Evolutionary conservation across 192 early-diverging fungal species (phyloP).

Genomic region (Podila minutissima): DNA sequence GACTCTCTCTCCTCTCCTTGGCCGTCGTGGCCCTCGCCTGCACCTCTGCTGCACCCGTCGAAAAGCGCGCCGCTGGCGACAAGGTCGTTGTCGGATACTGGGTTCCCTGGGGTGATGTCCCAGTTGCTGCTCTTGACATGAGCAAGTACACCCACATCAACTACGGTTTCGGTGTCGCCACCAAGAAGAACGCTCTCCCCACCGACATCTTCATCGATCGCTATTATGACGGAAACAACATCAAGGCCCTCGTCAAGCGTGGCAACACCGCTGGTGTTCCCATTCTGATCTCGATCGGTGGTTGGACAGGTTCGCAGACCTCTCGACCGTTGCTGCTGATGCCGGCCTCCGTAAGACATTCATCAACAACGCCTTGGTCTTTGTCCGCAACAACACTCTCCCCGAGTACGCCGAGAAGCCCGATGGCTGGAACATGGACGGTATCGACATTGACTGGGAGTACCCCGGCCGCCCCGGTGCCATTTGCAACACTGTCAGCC

Average conservation of each 20-base stretch:
- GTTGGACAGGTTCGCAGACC: constrained; percentile 80
- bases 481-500: constrained; percentile 65
- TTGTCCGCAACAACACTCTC: constrained; percentile 51
- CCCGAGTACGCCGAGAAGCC: constrained; percentile 24
- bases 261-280: constrained; percentile 42
- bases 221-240: constrained; percentile 49
- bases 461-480: constrained; percentile 74
- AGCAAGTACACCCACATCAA: constrained; percentile 54
- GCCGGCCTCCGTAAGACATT: constrained; percentile 60
- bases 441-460: constrained; percentile 61
- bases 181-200: constrained; percentile 26
- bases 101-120: constrained; percentile 53
- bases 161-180: constrained; percentile 50
- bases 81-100: constrained; percentile 50
- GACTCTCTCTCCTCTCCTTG: constrained; percentile 38
- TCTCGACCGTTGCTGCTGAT: constrained; percentile 66
- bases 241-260: constrained; percentile 33
- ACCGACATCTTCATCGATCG: constrained; percentile 43
- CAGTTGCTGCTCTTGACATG: constrained; percentile 48
- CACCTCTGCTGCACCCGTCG: constrained; percentile 25
- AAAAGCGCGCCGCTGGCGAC: constrained; percentile 40
- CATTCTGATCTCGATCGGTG: constrained; percentile 72
- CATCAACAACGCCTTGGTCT: constrained; percentile 66
- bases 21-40: constrained; percentile 37
- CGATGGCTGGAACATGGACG: constrained; percentile 48